Evolutionary conservation across 148 eudicot species (phyloP), one percentile per base, ranked within the genome.

Genomic region (Silene latifolia): DNA sequence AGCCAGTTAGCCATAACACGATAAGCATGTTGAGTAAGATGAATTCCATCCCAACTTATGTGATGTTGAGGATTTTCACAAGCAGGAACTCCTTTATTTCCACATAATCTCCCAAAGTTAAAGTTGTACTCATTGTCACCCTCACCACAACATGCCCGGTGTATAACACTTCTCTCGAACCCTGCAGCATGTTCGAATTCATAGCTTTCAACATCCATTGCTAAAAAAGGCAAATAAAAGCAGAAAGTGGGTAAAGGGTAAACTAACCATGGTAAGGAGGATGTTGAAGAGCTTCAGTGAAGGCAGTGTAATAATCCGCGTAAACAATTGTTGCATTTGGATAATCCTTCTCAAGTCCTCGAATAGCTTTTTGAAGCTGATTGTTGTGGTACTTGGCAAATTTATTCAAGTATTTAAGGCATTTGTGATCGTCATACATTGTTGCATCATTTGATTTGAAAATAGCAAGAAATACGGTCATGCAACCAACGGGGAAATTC

Each of bases 401-500:
- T 18, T 68, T 35, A 62, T 79, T 79, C 9, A 47, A 59, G 17
- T 8, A 8, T 29, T 68, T 79, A 5, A 79, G 74, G 39, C 81
- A 79, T 9, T 74, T 67, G 60, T 53, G 67, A 4, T 73, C 81
- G 10, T 78, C 81, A 68, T 78, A 78, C 47, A 17, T 14, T 17
- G 51, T 21, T 14, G 59, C 8, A 18, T 79, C 77, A n/a, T 79
- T 67, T 5, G 81, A 54, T 68, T 23, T 69, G 39, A 67, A 74
- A 1, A 25, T 0, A 15, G 69, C 51, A 29, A 79, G 77, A 58
- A 58, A 79, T 2, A 29, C 59, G 0, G 77, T 53, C 73, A 74
- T 29, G 56, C 80, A 77, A 18, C 80, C 80, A 66, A 77, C 29
- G 0, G 80, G 80, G 29, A 77, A 77, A 73, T 77, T 77, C 2